phyloP scores from a whole-genome alignment of 2,329 filamentous ascomycete genomes.

The Kalmusia sp. region DNA sequence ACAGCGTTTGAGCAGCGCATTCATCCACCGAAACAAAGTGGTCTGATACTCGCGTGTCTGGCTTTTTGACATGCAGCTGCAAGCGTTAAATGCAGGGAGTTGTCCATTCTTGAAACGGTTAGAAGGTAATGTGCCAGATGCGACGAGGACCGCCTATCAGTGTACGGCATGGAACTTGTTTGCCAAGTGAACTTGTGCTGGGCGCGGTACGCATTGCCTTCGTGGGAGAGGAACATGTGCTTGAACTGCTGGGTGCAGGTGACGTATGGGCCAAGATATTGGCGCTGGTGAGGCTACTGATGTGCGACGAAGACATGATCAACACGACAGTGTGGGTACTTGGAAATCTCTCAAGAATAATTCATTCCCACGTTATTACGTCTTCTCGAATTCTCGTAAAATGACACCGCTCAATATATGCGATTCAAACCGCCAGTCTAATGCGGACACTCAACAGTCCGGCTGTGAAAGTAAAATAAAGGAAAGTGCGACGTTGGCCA shows the following conservation, averaged over 20 bases:
- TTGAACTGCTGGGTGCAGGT: no score
- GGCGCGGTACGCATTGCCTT: no score
- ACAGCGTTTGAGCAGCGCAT: slow-evolving; percentile 2
- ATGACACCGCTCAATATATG: slow-evolving; percentile 11
- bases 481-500: not conserved
- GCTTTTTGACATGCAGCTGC: not conserved
- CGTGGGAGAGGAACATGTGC: no score
- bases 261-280: not conserved
- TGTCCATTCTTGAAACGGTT: slow-evolving; percentile 2
- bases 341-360: slow-evolving; percentile 9
- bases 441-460: slow-evolving; percentile 45
- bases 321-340: no score
- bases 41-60: slow-evolving; percentile 28
- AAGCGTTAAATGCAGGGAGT: slow-evolving; percentile 1
- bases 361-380: slow-evolving; percentile 14
- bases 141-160: not conserved
- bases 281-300: not conserved
- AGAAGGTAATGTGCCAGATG: not conserved
- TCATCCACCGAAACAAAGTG: slow-evolving; percentile 23
- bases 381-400: not conserved
- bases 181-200: not conserved
- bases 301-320: no score
- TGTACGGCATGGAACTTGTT: not conserved
- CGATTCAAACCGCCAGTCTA: slow-evolving; percentile 17
- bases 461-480: slow-evolving; percentile 39